Conservation (phyloP, 176 grass and related monocot species). For the Raddia guianensis region DNA sequence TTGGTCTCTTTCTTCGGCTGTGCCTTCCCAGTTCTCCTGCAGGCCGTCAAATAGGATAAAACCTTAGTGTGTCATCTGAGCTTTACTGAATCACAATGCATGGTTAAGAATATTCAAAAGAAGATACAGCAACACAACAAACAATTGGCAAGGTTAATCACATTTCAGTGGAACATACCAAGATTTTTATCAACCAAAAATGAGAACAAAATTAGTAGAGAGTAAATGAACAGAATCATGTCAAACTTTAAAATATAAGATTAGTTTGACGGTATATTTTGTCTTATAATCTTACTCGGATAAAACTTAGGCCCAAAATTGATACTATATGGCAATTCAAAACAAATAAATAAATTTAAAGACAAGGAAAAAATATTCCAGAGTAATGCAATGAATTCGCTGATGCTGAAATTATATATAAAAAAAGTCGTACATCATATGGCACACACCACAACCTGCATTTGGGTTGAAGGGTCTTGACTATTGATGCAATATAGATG, state of each 20-base stretch:
- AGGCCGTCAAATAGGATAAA: conserved; percentile 3
- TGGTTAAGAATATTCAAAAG: conserved; percentile 1
- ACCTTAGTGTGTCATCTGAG: not conserved
- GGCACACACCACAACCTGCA: not conserved
- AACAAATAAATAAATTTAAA: not conserved
- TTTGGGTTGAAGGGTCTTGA: not conserved
- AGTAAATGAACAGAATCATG: not conserved
- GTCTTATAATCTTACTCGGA: not conserved
- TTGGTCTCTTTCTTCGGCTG: conserved; percentile 48
- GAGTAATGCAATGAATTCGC: not conserved
- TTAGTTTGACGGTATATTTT: not conserved
- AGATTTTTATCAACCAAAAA: conserved; percentile 2
- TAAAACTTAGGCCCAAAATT: not conserved
- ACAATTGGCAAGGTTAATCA: not conserved
- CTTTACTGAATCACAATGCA: not conserved
- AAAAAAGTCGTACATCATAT: not conserved
- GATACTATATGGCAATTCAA: not conserved
- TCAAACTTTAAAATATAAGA: not conserved
- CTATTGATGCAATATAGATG: not conserved
- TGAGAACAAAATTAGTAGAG: not conserved
- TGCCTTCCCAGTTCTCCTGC: conserved; percentile 45
- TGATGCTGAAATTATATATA: not conserved
- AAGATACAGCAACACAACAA: not conserved
- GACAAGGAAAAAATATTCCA: not conserved
- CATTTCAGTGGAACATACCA: not conserved